Conservation (phyloP, 371 early-diverging fungal genomes). For the Synchytrium microbalum region DNA sequence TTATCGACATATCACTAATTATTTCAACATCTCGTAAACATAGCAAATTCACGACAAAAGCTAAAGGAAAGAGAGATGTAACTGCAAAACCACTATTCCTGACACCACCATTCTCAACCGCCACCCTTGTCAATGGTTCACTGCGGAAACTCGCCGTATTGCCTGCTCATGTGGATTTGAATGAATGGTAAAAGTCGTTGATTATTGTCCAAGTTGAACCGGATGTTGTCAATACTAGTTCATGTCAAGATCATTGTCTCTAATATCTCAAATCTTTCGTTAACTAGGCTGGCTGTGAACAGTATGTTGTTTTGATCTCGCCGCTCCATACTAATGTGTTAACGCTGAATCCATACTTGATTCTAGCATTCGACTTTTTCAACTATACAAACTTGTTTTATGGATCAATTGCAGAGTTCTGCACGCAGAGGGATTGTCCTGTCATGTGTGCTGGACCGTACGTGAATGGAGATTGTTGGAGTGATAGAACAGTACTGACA, state of each 20-base stretch:
- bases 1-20: neutral
- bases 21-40: neutral
- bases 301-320: conserved; percentile 20
- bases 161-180: conserved; percentile 81
- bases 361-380: conserved; percentile 84
- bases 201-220: conserved; percentile 55
- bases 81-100: conserved; percentile 58
- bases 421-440: conserved; percentile 69
- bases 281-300: conserved; percentile 30
- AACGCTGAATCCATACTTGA: conserved; percentile 4
- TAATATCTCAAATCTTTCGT: neutral
- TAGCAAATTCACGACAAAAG: conserved; percentile 4
- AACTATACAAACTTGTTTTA: conserved; percentile 88
- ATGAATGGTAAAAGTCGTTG: conserved; percentile 74
- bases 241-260: neutral
- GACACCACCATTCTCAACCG: conserved; percentile 61
- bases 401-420: conserved; percentile 82
- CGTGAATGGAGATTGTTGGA: conserved; percentile 31
- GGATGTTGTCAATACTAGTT: conserved; percentile 16
- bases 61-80: conserved; percentile 2
- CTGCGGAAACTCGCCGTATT: conserved; percentile 77
- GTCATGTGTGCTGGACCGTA: conserved; percentile 81
- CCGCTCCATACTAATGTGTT: too few relatives aligned
- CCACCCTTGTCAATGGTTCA: conserved; percentile 85
- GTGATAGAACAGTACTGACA: neutral